Conservation (phyloP, 1,284 basidiomycete genomes). For the Rhodotorula glutinis region DNA sequence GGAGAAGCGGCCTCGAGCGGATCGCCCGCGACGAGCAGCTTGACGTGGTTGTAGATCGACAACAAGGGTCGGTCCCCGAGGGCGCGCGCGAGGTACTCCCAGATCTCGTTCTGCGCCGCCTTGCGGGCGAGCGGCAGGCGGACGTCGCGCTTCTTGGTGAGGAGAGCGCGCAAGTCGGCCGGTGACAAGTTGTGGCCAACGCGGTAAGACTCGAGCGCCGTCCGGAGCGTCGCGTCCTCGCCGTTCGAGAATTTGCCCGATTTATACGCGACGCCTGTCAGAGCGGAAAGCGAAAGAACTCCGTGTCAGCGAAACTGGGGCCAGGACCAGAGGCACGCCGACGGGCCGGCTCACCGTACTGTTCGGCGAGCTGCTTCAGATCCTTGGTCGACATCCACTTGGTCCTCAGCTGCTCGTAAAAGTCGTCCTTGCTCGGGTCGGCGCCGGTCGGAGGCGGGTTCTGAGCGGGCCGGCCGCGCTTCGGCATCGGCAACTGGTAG, state of each 20-base stretch:
- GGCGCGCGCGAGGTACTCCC: slow-evolving; percentile 67
- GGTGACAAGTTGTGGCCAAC: slow-evolving; percentile 54
- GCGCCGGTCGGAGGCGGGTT: no score
- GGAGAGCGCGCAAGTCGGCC: slow-evolving; percentile 60
- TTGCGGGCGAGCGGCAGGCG: background rate
- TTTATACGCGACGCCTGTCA: slow-evolving; percentile 55
- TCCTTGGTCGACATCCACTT: slow-evolving; percentile 23
- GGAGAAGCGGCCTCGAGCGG: slow-evolving; percentile 51
- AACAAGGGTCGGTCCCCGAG: slow-evolving; percentile 70
- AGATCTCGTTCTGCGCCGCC: slow-evolving; percentile 55
- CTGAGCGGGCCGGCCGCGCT: no score
- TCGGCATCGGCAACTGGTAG: no score
- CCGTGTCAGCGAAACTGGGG: no score
- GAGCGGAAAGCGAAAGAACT: no score
- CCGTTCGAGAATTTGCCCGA: slow-evolving; percentile 76
- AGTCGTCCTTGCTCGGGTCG: background rate
- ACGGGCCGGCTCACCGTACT: no score
- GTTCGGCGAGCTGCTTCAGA: slow-evolving; percentile 11
- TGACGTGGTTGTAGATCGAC: slow-evolving; percentile 74
- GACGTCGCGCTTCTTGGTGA: slow-evolving; percentile 61
- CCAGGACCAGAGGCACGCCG: no score
- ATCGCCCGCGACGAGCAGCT: slow-evolving; percentile 62
- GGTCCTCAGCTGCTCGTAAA: slow-evolving; percentile 17
- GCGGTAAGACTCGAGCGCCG: slow-evolving; percentile 63
- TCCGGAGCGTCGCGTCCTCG: slow-evolving; percentile 63